Conservation (phyloP, 148 eudicot species). For the Bassia scoparia region DNA sequence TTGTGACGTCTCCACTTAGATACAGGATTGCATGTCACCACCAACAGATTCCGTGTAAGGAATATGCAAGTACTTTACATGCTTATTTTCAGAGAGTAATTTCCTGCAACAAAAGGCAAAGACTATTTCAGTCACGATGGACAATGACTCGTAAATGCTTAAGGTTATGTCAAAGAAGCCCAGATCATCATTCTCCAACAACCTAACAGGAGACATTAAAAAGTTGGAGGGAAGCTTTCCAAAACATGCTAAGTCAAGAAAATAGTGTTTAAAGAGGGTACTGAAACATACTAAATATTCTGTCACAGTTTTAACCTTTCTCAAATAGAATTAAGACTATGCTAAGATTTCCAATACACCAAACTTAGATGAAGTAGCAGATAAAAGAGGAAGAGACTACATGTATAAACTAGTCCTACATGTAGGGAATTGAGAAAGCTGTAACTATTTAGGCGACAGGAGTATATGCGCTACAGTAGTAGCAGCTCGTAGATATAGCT, state of each 20-base stretch:
- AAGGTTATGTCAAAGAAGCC: neutral
- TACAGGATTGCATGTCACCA: conserved; percentile 88
- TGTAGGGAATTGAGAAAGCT: no score
- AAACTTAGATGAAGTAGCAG: no score
- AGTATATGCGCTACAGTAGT: no score
- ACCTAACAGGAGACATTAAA: neutral
- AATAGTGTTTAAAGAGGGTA: neutral
- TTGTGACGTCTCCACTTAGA: conserved; percentile 76
- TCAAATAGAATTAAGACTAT: no score
- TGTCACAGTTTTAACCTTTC: no score
- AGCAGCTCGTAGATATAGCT: neutral
- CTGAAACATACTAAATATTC: neutral
- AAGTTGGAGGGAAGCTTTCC: no score
- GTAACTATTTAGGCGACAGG: no score
- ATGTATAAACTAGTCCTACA: no score
- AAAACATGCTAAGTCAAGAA: neutral
- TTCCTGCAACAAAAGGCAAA: conserved; percentile 49
- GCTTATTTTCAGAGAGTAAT: conserved; percentile 84
- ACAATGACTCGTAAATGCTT: neutral
- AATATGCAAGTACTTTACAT: conserved; percentile 85
- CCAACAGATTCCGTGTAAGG: conserved; percentile 85
- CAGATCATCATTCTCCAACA: neutral
- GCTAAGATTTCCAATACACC: no score
- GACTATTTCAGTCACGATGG: neutral
- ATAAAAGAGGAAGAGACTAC: no score